Conservation (phyloP, 257 asterid genomes). For the Ilex aquifolium region DNA sequence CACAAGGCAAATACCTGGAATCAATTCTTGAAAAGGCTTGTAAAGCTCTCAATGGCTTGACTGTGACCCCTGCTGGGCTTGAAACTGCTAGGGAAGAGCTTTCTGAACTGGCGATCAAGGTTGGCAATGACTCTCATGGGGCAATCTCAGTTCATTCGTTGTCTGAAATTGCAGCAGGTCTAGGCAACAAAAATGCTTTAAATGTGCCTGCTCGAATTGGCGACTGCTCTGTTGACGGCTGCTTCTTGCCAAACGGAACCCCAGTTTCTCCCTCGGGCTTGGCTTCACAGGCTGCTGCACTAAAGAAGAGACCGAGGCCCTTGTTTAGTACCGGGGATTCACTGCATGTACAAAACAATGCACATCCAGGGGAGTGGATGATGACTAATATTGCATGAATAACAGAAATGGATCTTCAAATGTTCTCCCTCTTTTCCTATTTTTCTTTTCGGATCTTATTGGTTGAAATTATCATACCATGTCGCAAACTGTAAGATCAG, state of each 20-base stretch:
- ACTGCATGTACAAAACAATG: slow-evolving; percentile 32
- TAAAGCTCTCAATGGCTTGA: slow-evolving; percentile 41
- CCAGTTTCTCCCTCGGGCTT: slow-evolving; percentile 31
- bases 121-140: slow-evolving; percentile 37
- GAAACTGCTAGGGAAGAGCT: slow-evolving; percentile 44
- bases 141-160: slow-evolving; percentile 22
- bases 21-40: slow-evolving; percentile 58
- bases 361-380: slow-evolving; percentile 56
- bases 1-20: slow-evolving; percentile 50
- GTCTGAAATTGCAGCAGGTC: slow-evolving; percentile 21
- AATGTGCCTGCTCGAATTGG: slow-evolving; percentile 47
- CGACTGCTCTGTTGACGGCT: slow-evolving; percentile 43
- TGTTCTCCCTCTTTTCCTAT: background rate
- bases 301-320: slow-evolving; percentile 62
- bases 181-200: slow-evolving; percentile 22
- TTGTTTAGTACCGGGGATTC: slow-evolving; percentile 28
- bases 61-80: slow-evolving; percentile 40
- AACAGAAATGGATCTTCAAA: background rate
- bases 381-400: slow-evolving; percentile 42
- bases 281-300: slow-evolving; percentile 33
- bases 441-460: background rate
- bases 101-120: slow-evolving; percentile 64
- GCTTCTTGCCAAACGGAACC: slow-evolving; percentile 35
- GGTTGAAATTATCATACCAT: slow-evolving; percentile 1
- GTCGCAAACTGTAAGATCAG: slow-evolving; percentile 1